Percentiles rank a stretch among this genome's conserved stretches.
Conservation (phyloP, 2,329 filamentous ascomycete species). For the Colletotrichum phormii region DNA sequence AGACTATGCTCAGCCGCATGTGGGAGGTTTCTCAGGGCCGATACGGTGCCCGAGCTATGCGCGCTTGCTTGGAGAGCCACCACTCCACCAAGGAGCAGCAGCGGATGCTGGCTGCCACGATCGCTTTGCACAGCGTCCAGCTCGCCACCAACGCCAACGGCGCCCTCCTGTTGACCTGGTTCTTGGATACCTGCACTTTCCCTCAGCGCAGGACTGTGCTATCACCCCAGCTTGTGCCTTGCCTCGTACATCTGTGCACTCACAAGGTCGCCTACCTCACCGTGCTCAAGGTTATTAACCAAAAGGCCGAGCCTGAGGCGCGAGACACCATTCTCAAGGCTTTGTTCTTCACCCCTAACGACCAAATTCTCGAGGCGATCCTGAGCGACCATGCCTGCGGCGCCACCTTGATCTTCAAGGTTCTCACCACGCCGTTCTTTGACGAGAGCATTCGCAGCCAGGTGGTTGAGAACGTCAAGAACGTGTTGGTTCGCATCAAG, state of each 20-base stretch:
- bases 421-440: conserved; percentile 96
- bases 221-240: conserved; percentile 90
- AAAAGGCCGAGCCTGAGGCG: conserved; percentile 93
- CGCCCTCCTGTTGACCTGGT: conserved; percentile 94
- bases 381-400: conserved; percentile 91
- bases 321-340: conserved; percentile 90
- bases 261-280: conserved; percentile 99
- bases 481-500: conserved; percentile 88
- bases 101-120: conserved; percentile 90
- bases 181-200: conserved; percentile 97
- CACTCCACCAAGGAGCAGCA: conserved; percentile 96
- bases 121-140: conserved; percentile 96
- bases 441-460: conserved; percentile 90
- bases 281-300: conserved; percentile 97
- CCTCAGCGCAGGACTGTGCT: conserved; percentile 90
- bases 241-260: conserved; percentile 94
- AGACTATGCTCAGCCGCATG: conserved; percentile 93
- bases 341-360: conserved; percentile 90
- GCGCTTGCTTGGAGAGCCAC: conserved; percentile 95
- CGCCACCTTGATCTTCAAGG: conserved; percentile 97
- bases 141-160: conserved; percentile 97
- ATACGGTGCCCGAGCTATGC: conserved; percentile 95
- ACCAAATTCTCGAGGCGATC: conserved; percentile 89
- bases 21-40: conserved; percentile 94
- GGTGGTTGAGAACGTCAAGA: conserved; percentile 92